Base-by-base conservation (phyloP, 768 basidiomycete genomes). In the Mycena rebaudengoi region DNA sequence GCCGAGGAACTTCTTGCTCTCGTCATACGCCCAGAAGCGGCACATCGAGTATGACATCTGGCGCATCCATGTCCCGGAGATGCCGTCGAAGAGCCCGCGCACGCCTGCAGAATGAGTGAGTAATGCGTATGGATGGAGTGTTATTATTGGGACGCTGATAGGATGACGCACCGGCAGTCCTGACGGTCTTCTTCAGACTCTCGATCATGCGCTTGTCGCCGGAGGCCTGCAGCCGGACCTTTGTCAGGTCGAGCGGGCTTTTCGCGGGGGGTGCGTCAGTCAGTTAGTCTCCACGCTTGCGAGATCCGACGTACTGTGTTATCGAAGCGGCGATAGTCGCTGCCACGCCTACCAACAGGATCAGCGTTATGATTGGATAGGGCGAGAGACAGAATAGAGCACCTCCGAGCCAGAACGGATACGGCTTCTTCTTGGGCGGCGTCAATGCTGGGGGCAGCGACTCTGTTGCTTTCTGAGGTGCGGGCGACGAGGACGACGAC, bases 1-100 rank as follows among this genome's bases (percentile, higher is more conserved):
- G 21, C 91, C 91, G 0, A 96, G 70, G 7, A 90, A 66, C 80
- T 91, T 94, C 83, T 95, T 96, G 74, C 90, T 92, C 79, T 93
- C 91, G 65, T 96, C 94, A 75, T 96, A 95, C 16, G 92, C 93
- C 88, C 93, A 95, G 81, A 95, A 96, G n/a, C 94, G 84, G 75
- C 92, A 94, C 74, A 95, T 81, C 41, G 92, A 94, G 78, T 96
- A 96, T 32, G 89, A 92, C 93, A 96, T 94, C 78, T 97, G 95
- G 28, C 95, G 86, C 76, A 97, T 78, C 88, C 93, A 91, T 26
- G 95, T 97, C 29, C 94, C 95, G 3, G 90, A 82, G 62, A 95
- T 93, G 18, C 95, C 95, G 72, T 95, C 95, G 71, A 87, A 94
- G 48, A 96, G 82, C 3, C 95, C 95, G 37, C 87, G 83, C 49